A percentile compares a stretch with the other conserved stretches of the same genome.
These are phyloP conservation scores for Ascochyta pisi DNA, from an alignment of 2,329 filamentous ascomycete genomes.

Conservation along the genomic window DNA sequence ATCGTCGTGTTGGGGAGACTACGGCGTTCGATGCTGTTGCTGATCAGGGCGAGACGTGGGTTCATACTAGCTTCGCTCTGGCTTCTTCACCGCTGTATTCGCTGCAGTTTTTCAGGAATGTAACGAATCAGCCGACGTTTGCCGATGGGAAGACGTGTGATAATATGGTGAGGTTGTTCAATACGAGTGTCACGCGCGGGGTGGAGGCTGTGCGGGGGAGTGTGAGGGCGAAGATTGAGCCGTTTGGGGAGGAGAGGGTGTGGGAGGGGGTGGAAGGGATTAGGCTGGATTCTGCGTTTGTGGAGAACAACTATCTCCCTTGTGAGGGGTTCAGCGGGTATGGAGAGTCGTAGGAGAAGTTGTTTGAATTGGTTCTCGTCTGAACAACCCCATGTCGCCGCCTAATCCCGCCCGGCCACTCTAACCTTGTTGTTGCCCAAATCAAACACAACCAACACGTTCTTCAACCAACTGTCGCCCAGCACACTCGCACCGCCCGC, in stretches of 20 bases:
- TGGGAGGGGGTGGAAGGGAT: slow-evolving; percentile 45
- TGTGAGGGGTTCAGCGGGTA: slow-evolving; percentile 45
- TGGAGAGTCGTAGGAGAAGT: slow-evolving; percentile 3
- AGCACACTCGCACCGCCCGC: slow-evolving; percentile 34
- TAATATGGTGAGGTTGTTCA: slow-evolving; percentile 55
- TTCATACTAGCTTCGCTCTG: slow-evolving; percentile 27
- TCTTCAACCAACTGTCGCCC: slow-evolving; percentile 56
- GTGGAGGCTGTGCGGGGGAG: slow-evolving; percentile 46
- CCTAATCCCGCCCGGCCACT: slow-evolving; percentile 42
- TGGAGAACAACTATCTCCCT: slow-evolving; percentile 50
- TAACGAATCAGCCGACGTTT: slow-evolving; percentile 63
- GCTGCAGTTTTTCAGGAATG: slow-evolving; percentile 56
- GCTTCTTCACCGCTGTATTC: slow-evolving; percentile 41
- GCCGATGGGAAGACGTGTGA: slow-evolving; percentile 53
- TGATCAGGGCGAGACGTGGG: slow-evolving; percentile 13
- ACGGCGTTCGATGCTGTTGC: slow-evolving; percentile 33
- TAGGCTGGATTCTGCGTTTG: slow-evolving; percentile 49
- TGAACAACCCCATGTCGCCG: not conserved
- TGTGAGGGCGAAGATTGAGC: slow-evolving; percentile 37
- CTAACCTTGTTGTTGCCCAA: slow-evolving; percentile 51
- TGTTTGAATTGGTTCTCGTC: too few relatives aligned
- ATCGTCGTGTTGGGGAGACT: slow-evolving; percentile 29
- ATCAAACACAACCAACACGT: slow-evolving; percentile 57
- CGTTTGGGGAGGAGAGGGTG: slow-evolving; percentile 38
- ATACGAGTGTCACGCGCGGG: slow-evolving; percentile 52